These are phyloP conservation scores for Teratosphaeria gauchensis DNA, from an alignment of 2,329 filamentous ascomycete genomes.

Conservation along the genomic window DNA sequence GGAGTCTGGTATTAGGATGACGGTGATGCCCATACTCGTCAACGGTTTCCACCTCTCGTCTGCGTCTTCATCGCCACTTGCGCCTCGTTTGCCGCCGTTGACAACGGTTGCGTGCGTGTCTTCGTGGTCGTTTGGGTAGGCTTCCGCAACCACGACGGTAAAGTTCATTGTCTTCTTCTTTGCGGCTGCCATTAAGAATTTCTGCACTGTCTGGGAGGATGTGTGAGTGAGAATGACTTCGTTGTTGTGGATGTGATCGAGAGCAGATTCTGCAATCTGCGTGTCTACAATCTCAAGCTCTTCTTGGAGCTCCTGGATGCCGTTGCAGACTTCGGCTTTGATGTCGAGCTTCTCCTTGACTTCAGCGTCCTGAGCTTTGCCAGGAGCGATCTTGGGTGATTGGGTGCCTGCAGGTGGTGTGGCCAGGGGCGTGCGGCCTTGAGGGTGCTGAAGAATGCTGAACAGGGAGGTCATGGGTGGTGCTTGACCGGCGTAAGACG, in stretches of 20 bases:
- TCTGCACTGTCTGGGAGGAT: conserved; percentile 76
- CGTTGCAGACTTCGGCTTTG: conserved; percentile 82
- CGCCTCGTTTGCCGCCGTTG: conserved; percentile 41
- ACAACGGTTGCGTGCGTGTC: conserved; percentile 52
- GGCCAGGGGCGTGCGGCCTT: conserved; percentile 32
- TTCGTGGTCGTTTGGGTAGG: conserved; percentile 58
- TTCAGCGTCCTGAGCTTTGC: conserved; percentile 24
- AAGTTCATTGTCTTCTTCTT: conserved; percentile 67
- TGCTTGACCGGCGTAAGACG: conserved; percentile 50
- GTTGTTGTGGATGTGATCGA: conserved; percentile 86
- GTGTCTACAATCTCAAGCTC: conserved; percentile 89
- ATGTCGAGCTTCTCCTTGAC: conserved; percentile 49
- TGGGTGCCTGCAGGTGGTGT: conserved; percentile 41
- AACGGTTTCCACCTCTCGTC: conserved; percentile 64
- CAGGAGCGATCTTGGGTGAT: conserved; percentile 19
- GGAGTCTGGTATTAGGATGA: conserved; percentile 75
- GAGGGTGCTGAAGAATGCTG: conserved; percentile 67
- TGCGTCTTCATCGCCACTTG: conserved; percentile 37
- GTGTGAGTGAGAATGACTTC: conserved; percentile 87
- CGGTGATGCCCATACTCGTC: conserved; percentile 64
- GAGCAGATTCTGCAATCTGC: conserved; percentile 78
- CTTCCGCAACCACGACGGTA: conserved; percentile 75
- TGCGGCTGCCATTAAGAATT: conserved; percentile 79
- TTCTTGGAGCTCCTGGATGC: conserved; percentile 91
- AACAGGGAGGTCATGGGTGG: conserved; percentile 66